phyloP scores from a whole-genome alignment of 2,329 filamentous ascomycete genomes.

The Penicillium sp. region DNA sequence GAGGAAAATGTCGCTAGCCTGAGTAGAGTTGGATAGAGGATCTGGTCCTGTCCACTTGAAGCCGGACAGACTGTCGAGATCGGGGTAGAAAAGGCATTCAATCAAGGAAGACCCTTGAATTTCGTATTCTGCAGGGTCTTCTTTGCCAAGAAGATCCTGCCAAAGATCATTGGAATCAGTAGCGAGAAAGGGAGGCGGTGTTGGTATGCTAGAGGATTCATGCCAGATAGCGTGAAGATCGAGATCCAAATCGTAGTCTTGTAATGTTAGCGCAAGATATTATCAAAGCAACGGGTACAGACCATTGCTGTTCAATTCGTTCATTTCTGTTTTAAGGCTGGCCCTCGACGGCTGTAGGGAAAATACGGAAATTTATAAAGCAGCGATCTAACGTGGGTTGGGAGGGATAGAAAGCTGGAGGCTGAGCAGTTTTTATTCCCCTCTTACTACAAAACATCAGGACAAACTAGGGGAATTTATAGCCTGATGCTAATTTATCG shows the following conservation, averaged over 20 bases:
- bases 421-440: neutral
- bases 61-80: too few species aligned
- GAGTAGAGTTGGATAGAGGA: too few species aligned
- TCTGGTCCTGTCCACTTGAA: too few species aligned
- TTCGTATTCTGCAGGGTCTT: too few species aligned
- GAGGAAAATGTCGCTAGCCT: too few species aligned
- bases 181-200: conserved; percentile 5
- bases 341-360: neutral
- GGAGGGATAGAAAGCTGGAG: neutral
- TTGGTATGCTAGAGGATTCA: conserved; percentile 3
- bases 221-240: conserved; percentile 5
- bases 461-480: neutral
- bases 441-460: neutral
- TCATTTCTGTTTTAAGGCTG: neutral
- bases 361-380: neutral
- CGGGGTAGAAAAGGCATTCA: too few species aligned
- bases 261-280: neutral
- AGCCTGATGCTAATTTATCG: too few species aligned
- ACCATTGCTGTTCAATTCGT: neutral
- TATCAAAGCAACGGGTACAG: neutral
- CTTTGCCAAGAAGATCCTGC: too few species aligned
- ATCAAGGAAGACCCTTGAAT: too few species aligned
- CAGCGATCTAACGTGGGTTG: neutral
- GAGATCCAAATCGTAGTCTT: neutral
- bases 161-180: too few species aligned